Base-by-base conservation (phyloP, 768 basidiomycete species). In the Leccinum boreale region DNA sequence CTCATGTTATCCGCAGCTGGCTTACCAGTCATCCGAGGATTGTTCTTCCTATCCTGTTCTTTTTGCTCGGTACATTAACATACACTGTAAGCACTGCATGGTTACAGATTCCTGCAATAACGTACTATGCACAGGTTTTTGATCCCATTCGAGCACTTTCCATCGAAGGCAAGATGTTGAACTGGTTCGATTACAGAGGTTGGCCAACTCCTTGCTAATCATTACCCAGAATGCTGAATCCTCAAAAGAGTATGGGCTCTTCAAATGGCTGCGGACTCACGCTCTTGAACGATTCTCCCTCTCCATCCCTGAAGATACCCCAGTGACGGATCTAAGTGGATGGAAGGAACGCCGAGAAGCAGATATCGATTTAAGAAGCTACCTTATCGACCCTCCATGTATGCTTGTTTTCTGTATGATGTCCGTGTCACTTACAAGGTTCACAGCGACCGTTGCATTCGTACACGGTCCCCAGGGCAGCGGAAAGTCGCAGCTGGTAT, bases 341-440 rank as follows among this genome's bases (percentile, higher is more conserved):
- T 98, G 94, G 95, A 85, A 88, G 65, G 94, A 98, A 67, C 82
- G 94, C 26, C 78, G 81, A 63, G 86, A 92, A 10, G 95, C 93
- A 3, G 86, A 87, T 65, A 78, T 74, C 45, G 76, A 83, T 9
- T 65, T 98, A 33, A 78, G 80, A 55, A 76, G 78, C 29, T 97
- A 95, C 77, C 75, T 98, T 12, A 76, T 78, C 5, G 94, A 97
- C 64, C 75, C 82, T 47, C 94, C 94, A 5, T 78, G 90, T 87
- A 68, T 17, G 85, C 70, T 17, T 31, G 29, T 17, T 48, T 8
- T 28, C 53, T 11, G 15, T 44, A 17, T 36, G 10, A 48, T 15
- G n/a, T n/a, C 6, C 6, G 48, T 36, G 4, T 46, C 28, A 19
- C 59, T 67, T 52, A 66, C 50, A 52, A 17, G 47, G 35, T 42